phyloP scores from a whole-genome alignment of 176 grass and related monocot species.

The Zoysia japonica region DNA sequence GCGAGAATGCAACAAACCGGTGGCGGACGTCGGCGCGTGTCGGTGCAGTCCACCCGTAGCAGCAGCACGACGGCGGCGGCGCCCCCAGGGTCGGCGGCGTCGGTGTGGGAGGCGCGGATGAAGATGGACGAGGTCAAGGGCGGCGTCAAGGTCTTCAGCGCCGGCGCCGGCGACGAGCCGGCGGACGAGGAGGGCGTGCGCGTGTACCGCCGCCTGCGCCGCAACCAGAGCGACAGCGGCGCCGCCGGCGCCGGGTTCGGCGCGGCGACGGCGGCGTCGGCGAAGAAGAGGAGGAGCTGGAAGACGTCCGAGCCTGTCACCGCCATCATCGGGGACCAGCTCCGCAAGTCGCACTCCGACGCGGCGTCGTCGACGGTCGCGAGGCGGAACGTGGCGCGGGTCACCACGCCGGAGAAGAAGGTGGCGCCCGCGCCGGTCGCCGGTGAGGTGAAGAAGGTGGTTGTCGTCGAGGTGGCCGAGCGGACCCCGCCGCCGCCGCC shows the following conservation, averaged over 20 bases:
- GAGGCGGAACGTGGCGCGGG: constrained; percentile 28
- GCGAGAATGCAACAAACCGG: constrained; percentile 41
- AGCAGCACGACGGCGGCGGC: constrained; percentile 18
- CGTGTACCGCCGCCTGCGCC: constrained; percentile 60
- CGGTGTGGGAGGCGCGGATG: constrained; percentile 77
- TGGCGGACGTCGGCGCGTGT: constrained; percentile 48
- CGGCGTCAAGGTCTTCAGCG: constrained; percentile 90
- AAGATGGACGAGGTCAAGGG: constrained; percentile 88
- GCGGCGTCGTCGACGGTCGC: neutral
- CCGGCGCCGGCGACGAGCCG: constrained; percentile 30
- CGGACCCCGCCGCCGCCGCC: neutral
- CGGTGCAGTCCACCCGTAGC: constrained; percentile 40
- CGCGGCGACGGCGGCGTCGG: neutral
- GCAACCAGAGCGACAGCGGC: constrained; percentile 65
- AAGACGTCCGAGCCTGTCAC: constrained; percentile 53
- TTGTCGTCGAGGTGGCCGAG: constrained; percentile 64
- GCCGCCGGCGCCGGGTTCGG: neutral
- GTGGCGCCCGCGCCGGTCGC: constrained; percentile 12
- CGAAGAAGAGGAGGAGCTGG: constrained; percentile 81
- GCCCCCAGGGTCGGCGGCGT: constrained; percentile 29
- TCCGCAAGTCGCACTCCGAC: constrained; percentile 67
- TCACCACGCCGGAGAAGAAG: constrained; percentile 47
- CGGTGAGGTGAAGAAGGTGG: constrained; percentile 58
- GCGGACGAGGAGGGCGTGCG: constrained; percentile 77
- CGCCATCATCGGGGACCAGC: constrained; percentile 44